Conservation (phyloP, 148 eudicot genomes). For the Vaccinium darrowii region DNA sequence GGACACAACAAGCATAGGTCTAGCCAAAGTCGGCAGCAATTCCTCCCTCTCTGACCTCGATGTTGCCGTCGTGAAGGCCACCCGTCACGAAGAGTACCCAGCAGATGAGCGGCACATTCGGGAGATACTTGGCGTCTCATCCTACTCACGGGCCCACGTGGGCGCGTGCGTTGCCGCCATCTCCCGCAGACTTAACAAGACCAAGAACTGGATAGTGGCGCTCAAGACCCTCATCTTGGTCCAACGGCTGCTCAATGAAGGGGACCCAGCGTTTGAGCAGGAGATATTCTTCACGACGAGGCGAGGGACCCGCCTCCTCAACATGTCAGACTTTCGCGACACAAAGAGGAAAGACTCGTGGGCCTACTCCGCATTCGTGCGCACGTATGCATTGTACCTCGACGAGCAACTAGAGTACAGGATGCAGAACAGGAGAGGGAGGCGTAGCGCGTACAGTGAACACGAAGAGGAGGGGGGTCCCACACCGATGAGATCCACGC, state of each 20-base stretch:
- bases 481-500: slow-evolving; percentile 22
- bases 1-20: slow-evolving; percentile 81
- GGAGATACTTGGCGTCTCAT: slow-evolving; percentile 63
- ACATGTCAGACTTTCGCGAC: slow-evolving; percentile 81
- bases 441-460: slow-evolving; percentile 23
- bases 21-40: slow-evolving; percentile 68
- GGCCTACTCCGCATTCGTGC: slow-evolving; percentile 84
- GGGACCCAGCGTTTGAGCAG: slow-evolving; percentile 65
- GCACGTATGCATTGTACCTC: slow-evolving; percentile 63
- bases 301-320: slow-evolving; percentile 79
- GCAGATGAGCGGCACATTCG: slow-evolving; percentile 69
- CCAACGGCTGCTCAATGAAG: slow-evolving; percentile 67
- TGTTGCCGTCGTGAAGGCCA: slow-evolving; percentile 79
- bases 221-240: slow-evolving; percentile 69
- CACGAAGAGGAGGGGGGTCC: slow-evolving; percentile 16
- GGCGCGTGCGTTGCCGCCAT: slow-evolving; percentile 57
- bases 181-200: slow-evolving; percentile 68
- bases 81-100: slow-evolving; percentile 82
- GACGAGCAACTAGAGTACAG: slow-evolving; percentile 70
- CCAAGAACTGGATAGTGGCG: slow-evolving; percentile 87
- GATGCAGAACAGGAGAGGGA: slow-evolving; percentile 54
- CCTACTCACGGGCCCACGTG: slow-evolving; percentile 54
- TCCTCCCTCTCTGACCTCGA: slow-evolving; percentile 73
- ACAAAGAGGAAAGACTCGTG: slow-evolving; percentile 47
- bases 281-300: slow-evolving; percentile 83